These are phyloP conservation scores for Mortierella hygrophila DNA, from an alignment of 192 early-diverging fungal species.

Conservation along the genomic window DNA sequence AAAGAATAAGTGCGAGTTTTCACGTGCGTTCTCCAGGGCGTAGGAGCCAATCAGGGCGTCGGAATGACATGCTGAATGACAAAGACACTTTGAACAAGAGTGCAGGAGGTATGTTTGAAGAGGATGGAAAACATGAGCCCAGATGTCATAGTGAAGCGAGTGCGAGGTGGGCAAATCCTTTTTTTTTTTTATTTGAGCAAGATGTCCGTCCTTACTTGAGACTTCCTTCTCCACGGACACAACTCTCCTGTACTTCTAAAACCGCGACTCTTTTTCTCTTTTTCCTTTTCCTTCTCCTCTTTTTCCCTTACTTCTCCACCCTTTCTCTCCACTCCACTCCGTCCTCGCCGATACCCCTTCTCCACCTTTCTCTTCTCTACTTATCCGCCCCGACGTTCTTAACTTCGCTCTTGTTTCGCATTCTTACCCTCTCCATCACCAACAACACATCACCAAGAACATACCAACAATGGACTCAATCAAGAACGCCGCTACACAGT, in stretches of 20 bases:
- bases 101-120: not conserved
- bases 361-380: not conserved
- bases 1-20: not conserved
- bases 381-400: not conserved
- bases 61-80: not conserved
- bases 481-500: constrained; percentile 58
- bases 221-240: not conserved
- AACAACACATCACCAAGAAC: not conserved
- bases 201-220: not conserved
- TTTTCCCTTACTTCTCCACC: not conserved
- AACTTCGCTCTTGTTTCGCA: not conserved
- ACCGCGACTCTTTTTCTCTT: not conserved
- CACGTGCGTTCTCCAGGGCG: not conserved
- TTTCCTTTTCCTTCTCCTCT: not conserved
- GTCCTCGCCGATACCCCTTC: not conserved
- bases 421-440: not conserved
- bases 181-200: not conserved
- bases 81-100: not conserved
- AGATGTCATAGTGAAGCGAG: not conserved
- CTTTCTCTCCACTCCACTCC: not conserved
- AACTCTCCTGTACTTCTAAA: not conserved
- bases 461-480: constrained; percentile 41
- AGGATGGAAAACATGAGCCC: not conserved
- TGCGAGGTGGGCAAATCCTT: not conserved
- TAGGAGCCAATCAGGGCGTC: not conserved